Evolutionary conservation across 495 filamentous ascomycete species (phyloP).

Genomic region (Aspergillus ostianus): DNA sequence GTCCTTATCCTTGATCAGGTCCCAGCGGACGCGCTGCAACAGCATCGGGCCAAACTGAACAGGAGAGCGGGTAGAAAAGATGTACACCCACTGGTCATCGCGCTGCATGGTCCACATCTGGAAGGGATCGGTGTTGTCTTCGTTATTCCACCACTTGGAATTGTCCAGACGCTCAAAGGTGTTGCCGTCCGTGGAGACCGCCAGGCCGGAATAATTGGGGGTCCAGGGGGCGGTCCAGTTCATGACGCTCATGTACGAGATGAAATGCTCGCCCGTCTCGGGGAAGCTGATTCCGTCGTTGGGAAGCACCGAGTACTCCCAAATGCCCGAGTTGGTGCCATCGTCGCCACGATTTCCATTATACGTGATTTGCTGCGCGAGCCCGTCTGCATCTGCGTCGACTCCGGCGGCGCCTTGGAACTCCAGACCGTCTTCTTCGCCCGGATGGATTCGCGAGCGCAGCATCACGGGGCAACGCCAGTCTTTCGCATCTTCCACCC

Average conservation of each 20-base stretch:
- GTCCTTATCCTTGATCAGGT: conserved; percentile 1
- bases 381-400: background rate
- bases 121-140: conserved; percentile 3
- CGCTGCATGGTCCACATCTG: conserved; percentile 10
- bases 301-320: background rate
- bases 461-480: conserved; percentile 3
- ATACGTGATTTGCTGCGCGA: background rate
- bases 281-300: conserved; percentile 3
- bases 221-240: background rate
- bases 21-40: conserved; percentile 8
- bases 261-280: conserved; percentile 5
- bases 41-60: conserved; percentile 1
- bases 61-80: background rate
- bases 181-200: conserved; percentile 3
- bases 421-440: background rate
- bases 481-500: background rate
- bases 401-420: conserved; percentile 6
- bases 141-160: conserved; percentile 4
- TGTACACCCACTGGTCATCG: conserved; percentile 8
- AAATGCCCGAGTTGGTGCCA: background rate
- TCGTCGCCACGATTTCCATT: conserved; percentile 1
- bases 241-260: conserved; percentile 4
- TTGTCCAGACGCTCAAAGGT: conserved; percentile 1
- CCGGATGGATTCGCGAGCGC: background rate
- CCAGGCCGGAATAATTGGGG: conserved; percentile 2